Conservation (phyloP, 371 early-diverging fungal genomes). For the Encephalitozoon intestinalis region DNA sequence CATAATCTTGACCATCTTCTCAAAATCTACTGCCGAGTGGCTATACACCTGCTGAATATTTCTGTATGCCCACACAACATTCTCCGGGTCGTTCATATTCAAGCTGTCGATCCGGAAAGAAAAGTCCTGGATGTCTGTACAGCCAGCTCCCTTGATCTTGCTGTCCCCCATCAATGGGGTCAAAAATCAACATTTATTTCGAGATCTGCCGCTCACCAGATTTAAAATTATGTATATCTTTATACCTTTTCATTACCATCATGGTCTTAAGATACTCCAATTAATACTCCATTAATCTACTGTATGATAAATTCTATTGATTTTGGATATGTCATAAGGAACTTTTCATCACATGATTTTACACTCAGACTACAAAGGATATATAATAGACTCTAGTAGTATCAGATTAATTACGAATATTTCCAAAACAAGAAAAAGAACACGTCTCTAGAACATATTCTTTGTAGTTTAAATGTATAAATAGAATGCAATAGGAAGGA, state of each 20-base stretch:
- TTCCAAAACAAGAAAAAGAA: slow-evolving; percentile 10
- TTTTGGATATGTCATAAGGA: neutral
- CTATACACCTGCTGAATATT: neutral
- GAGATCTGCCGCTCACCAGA: neutral
- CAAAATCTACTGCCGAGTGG: neutral
- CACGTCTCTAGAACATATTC: neutral
- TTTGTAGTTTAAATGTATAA: neutral
- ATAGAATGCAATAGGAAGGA: neutral
- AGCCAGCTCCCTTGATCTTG: neutral
- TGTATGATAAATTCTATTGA: neutral
- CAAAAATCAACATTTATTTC: neutral
- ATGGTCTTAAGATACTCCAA: neutral
- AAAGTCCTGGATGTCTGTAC: neutral
- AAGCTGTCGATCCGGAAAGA: neutral
- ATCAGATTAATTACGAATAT: slow-evolving; percentile 2
- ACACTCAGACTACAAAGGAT: neutral
- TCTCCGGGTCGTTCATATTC: neutral
- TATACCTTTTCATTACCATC: neutral
- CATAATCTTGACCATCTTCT: neutral
- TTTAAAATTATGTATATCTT: neutral
- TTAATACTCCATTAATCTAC: neutral
- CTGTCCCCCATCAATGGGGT: slow-evolving; percentile 1
- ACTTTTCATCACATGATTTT: neutral
- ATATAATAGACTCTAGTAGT: neutral
- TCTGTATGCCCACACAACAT: slow-evolving; percentile 29